Base-by-base conservation (phyloP, 768 basidiomycete species). In the Termitomyces bulborhizus region DNA sequence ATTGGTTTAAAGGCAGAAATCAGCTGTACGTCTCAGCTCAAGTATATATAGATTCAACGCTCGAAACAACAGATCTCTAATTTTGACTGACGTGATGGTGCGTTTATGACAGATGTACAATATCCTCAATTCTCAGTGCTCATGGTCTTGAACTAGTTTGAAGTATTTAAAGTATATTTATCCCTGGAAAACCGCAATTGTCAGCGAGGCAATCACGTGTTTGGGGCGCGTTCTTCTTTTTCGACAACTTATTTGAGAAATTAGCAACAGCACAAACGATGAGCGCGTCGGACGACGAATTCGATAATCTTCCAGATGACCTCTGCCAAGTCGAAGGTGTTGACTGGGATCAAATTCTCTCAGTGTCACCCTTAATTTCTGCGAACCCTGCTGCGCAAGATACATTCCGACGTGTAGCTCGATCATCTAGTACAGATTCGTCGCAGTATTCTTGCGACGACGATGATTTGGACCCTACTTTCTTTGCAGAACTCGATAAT, bases 241-340 rank as follows among this genome's bases (percentile, higher is more conserved):
- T 11, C 32, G 31, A 46, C 31, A 9, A 32, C 8, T 21, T 2
- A 21, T 1, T 21, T 21, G 21, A 21, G 21, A 12, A n/a, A 53
- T 31, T 24, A 16, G n/a, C 3, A 31, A 31, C 9, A 39, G 15
- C 29, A 11, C 46, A 31, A 26, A 15, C 36, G 26, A 57, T 53
- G 34, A 57, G 40, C 52, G 73, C 74, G 69, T 71, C 72, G 29
- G 71, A 72, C 53, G 81, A 85, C 61, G 77, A 83, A 53, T 87
- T 79, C 54, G 80, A 81, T 59, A 60, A 66, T 50, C 55, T 82
- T 32, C 76, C 76, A 0, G 84, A 85, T 61, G 76, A 78, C 24
- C 80, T 84, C 55, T 75, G 75, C 3, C 76, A 74, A 15, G 44
- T 82, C 21, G 73, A 77, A 58, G 79, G 76, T 56, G 72, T 81